These are phyloP conservation scores for Aspergillus neoniger DNA, from an alignment of 2,329 filamentous ascomycete species.

Conservation along the genomic window DNA sequence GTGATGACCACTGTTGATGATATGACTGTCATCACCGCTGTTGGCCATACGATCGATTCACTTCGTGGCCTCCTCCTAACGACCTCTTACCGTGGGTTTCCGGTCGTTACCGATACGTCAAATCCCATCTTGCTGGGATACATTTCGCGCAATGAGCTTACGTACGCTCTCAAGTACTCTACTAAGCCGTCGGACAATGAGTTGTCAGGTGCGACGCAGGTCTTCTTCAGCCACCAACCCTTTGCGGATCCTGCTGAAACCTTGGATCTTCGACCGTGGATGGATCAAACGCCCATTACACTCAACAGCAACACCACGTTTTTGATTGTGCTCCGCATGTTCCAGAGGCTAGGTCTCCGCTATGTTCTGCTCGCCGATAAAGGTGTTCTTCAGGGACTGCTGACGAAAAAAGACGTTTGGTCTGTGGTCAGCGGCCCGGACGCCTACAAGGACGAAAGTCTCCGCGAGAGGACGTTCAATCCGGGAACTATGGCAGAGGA, in stretches of 20 bases:
- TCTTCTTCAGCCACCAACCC: constrained; percentile 81
- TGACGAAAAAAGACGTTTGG: constrained; percentile 98
- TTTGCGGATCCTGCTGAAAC: constrained; percentile 75
- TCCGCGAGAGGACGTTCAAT: constrained; percentile 30
- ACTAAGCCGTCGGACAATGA: constrained; percentile 47
- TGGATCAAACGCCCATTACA: constrained; percentile 97
- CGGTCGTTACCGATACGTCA: constrained; percentile 76
- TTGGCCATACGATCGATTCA: constrained; percentile 80
- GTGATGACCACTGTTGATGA: constrained; percentile 94
- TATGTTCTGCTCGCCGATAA: constrained; percentile 87
- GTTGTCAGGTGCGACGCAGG: constrained; percentile 71
- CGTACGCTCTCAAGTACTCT: constrained; percentile 72
- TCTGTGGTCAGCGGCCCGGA: constrained; percentile 81
- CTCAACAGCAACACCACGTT: constrained; percentile 74
- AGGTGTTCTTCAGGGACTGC: constrained; percentile 76
- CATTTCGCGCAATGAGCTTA: constrained; percentile 87
- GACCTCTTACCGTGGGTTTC: constrained; percentile 86
- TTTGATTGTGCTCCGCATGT: constrained; percentile 86
- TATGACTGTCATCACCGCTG: constrained; percentile 81
- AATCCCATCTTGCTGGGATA: constrained; percentile 85
- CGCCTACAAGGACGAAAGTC: constrained; percentile 45
- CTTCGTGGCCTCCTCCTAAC: constrained; percentile 70
- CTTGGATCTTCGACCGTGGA: constrained; percentile 91
- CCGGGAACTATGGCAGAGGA: constrained; percentile 36
- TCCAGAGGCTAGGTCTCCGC: constrained; percentile 87